phyloP scores from a whole-genome alignment of 2,329 filamentous ascomycete genomes.

The Fusarium sp. region DNA sequence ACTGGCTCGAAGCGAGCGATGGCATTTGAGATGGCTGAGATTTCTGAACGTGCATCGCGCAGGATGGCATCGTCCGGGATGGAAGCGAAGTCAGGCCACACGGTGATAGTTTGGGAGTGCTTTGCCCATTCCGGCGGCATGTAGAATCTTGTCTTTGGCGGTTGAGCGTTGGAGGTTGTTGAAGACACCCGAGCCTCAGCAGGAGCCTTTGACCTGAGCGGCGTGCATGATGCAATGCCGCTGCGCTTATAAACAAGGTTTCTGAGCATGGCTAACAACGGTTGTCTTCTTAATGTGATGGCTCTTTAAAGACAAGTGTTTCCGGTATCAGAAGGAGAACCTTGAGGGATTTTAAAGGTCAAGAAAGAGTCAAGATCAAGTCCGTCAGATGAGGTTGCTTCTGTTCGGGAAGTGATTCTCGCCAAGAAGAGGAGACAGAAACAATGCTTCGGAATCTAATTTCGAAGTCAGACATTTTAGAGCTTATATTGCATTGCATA shows the following conservation, averaged over 20 bases:
- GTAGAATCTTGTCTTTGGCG: background rate
- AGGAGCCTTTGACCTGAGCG: background rate
- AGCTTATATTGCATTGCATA: background rate
- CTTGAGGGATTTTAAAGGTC: background rate
- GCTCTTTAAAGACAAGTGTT: background rate
- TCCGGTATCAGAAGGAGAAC: background rate
- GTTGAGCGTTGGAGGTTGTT: background rate
- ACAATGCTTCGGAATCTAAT: background rate
- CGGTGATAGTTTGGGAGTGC: conserved; percentile 23
- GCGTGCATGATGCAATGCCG: background rate
- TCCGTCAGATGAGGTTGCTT: background rate
- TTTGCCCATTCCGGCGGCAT: conserved; percentile 31
- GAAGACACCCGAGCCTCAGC: background rate
- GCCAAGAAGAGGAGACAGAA: background rate
- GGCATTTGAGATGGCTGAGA: conserved; percentile 39
- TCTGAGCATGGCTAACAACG: background rate
- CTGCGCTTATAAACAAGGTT: background rate
- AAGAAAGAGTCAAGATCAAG: background rate
- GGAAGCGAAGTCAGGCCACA: conserved; percentile 21
- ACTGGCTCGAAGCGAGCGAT: conserved; percentile 42
- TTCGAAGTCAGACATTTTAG: background rate
- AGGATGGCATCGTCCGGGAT: background rate
- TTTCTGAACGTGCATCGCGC: conserved; percentile 23
- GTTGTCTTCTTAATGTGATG: background rate
- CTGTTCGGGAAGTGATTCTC: background rate